Evolutionary conservation across 331 rosid species (phyloP).

Genomic region (Rosa hybrid): DNA sequence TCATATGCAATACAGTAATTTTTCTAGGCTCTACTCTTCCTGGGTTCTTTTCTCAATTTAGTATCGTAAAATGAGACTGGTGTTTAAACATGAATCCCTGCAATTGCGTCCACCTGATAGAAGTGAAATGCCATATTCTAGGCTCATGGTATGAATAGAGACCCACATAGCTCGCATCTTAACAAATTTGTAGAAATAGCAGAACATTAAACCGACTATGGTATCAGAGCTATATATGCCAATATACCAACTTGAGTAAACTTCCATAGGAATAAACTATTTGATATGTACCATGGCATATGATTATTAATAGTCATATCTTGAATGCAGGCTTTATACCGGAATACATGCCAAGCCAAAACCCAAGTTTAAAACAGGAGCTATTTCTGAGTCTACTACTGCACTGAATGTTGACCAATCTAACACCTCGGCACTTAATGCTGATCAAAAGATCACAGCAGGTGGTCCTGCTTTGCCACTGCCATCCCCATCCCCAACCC

Average conservation of each 20-base stretch:
- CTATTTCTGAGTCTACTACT: slow-evolving; percentile 90
- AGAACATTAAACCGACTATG: neutral
- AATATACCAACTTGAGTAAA: neutral
- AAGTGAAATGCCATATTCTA: neutral
- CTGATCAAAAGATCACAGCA: slow-evolving; percentile 55
- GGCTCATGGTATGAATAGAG: neutral
- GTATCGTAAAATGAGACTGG: neutral
- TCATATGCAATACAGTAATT: neutral
- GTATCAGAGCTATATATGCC: neutral
- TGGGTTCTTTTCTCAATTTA: neutral
- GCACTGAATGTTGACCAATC: slow-evolving; percentile 87
- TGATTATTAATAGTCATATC: neutral
- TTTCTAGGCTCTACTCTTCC: neutral
- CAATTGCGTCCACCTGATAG: neutral
- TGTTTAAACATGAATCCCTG: neutral
- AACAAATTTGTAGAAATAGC: neutral
- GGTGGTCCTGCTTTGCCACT: slow-evolving; percentile 50
- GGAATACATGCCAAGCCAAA: slow-evolving; percentile 92
- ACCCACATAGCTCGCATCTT: neutral
- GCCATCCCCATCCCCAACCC: slow-evolving; percentile 34
- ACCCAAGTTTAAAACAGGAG: slow-evolving; percentile 82
- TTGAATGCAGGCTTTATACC: slow-evolving; percentile 71
- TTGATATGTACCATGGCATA: neutral
- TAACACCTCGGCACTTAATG: slow-evolving; percentile 52
- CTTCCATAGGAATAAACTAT: neutral